phyloP scores from a whole-genome alignment of 192 early-diverging fungal species.

The Linnemannia elongata region DNA sequence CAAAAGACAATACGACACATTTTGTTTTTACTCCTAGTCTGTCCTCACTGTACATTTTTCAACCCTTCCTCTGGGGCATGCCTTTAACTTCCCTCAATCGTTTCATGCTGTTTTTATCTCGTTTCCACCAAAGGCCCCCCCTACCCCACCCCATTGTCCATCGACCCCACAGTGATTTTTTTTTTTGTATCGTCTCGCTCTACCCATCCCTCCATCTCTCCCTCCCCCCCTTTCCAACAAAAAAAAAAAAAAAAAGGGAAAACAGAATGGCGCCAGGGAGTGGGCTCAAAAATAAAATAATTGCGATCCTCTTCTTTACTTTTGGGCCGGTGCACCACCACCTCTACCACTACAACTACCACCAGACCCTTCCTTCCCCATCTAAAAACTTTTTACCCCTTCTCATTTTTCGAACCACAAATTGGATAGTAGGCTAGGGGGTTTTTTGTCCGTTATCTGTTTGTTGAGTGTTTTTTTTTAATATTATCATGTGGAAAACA shows the following conservation, averaged over 20 bases:
- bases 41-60: neutral
- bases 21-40: neutral
- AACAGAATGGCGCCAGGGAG: neutral
- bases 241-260: too few species aligned
- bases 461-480: too few species aligned
- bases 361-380: neutral
- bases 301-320: neutral
- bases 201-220: neutral
- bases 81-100: neutral
- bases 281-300: neutral
- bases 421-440: too few species aligned
- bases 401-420: too few species aligned
- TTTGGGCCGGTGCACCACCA: slow-evolving; percentile 6
- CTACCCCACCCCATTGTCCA: neutral
- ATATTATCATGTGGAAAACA: too few species aligned
- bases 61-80: neutral
- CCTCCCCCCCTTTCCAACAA: neutral
- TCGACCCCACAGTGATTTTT: neutral
- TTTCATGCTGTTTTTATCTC: neutral
- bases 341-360: too few species aligned
- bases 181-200: neutral
- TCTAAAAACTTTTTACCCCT: neutral
- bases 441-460: too few species aligned
- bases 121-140: too few species aligned
- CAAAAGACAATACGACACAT: neutral